These are phyloP conservation scores for Beverwykella pulmonaria DNA, from an alignment of 495 filamentous ascomycete genomes.

Conservation along the genomic window DNA sequence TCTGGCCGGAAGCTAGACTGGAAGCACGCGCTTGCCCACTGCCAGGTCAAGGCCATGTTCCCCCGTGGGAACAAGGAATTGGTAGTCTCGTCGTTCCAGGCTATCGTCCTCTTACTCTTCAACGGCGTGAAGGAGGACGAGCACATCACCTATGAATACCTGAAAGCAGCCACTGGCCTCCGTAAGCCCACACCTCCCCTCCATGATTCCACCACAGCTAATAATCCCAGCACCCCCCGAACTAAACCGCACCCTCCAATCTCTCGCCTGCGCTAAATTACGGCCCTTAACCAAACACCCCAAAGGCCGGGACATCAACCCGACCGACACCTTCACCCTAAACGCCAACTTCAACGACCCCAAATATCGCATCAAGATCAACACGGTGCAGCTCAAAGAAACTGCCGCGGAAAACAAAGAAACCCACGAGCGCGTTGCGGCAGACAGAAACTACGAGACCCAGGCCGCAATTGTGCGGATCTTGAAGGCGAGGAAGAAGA, in stretches of 20 bases:
- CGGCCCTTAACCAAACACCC: conserved; percentile 87
- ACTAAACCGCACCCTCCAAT: conserved; percentile 87
- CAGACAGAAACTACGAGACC: conserved; percentile 90
- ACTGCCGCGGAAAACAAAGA: conserved; percentile 88
- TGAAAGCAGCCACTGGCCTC: conserved; percentile 68
- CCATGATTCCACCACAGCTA: background rate
- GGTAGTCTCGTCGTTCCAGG: conserved; percentile 85
- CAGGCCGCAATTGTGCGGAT: conserved; percentile 97
- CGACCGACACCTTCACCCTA: conserved; percentile 76
- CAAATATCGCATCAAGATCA: conserved; percentile 95
- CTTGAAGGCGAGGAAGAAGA: conserved; percentile 92
- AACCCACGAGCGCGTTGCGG: conserved; percentile 84
- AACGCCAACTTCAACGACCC: conserved; percentile 75
- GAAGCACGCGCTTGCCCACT: conserved; percentile 90
- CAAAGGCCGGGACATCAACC: conserved; percentile 75
- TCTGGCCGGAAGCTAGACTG: conserved; percentile 81
- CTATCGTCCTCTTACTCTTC: conserved; percentile 89
- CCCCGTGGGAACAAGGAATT: conserved; percentile 80
- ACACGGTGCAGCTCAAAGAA: conserved; percentile 95
- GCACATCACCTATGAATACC: conserved; percentile 66
- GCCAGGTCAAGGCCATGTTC: conserved; percentile 77
- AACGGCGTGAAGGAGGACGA: conserved; percentile 65
- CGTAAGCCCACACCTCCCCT: conserved; percentile 52
- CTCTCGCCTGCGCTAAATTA: conserved; percentile 84
- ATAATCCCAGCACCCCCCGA: conserved; percentile 65